phyloP scores from a whole-genome alignment of 108 stramenopile genomes.

The Cyclotella kingstonii region DNA sequence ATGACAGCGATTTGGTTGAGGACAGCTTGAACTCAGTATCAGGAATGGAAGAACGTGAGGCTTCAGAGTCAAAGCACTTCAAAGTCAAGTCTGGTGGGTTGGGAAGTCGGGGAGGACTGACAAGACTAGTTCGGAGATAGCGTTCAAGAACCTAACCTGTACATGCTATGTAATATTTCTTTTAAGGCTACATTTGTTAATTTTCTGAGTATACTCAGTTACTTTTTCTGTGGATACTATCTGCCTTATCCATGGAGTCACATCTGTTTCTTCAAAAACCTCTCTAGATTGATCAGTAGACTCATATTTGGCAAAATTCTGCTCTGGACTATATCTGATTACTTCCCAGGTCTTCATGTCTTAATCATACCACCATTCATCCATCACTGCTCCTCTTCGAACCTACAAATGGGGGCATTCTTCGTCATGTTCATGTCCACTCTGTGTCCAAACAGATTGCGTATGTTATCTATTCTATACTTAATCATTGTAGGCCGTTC shows the following conservation, averaged over 20 bases:
- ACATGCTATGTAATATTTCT: no score
- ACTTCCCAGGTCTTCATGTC: no score
- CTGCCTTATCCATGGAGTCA: no score
- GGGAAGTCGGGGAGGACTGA: slow-evolving; percentile 6
- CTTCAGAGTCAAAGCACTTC: slow-evolving; percentile 1
- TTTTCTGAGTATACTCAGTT: no score
- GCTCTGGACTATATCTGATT: no score
- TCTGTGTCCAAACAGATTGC: slow-evolving; percentile 99
- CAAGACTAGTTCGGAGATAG: slow-evolving; percentile 3
- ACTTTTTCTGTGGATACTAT: no score
- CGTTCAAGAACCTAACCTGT: background rate
- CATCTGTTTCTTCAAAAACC: no score
- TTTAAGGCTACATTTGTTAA: no score
- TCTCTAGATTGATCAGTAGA: no score
- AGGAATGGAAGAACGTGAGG: slow-evolving; percentile 6
- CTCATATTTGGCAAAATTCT: no score
- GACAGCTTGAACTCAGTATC: background rate
- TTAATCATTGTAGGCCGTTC: slow-evolving; percentile 99
- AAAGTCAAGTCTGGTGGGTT: slow-evolving; percentile 3
- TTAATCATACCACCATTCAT: no score
- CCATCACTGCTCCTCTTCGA: slow-evolving; percentile 63
- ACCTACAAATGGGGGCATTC: slow-evolving; percentile 94
- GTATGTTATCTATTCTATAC: slow-evolving; percentile 98
- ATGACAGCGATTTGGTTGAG: background rate
- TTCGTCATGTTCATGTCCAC: slow-evolving; percentile 93